A percentile compares a stretch with the other conserved stretches of the same genome.
Conservation (phyloP, 768 basidiomycete genomes). For the Kwoniella bestiolae region DNA sequence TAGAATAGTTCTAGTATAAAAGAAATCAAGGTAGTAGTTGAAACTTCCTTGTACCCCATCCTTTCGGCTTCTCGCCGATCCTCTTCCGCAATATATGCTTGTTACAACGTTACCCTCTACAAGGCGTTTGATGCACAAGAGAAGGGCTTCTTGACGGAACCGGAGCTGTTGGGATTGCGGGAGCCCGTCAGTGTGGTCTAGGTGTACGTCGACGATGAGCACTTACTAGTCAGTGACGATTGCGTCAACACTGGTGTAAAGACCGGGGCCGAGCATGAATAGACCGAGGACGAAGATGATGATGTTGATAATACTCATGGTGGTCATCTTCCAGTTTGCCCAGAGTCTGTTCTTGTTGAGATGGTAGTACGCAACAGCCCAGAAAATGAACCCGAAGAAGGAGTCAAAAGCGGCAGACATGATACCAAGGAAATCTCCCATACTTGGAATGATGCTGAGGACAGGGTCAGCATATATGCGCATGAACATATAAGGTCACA, state of each 20-base stretch:
- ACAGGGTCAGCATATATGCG: too few relatives aligned
- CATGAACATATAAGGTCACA: neutral
- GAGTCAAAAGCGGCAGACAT: constrained; percentile 47
- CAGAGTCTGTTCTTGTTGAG: constrained; percentile 37
- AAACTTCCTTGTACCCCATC: neutral
- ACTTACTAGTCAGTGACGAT: constrained; percentile 49
- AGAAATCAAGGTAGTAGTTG: neutral
- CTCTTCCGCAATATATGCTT: too few relatives aligned
- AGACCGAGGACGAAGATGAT: constrained; percentile 46
- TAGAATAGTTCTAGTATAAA: neutral
- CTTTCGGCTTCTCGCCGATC: too few relatives aligned
- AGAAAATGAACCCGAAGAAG: constrained; percentile 55
- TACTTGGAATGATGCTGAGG: constrained; percentile 43
- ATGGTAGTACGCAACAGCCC: constrained; percentile 51
- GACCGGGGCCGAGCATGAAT: constrained; percentile 52
- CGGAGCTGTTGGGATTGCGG: too few relatives aligned
- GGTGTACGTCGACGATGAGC: too few relatives aligned
- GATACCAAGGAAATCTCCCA: constrained; percentile 52
- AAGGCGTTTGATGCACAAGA: constrained; percentile 42
- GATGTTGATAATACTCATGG: constrained; percentile 39
- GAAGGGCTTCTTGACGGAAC: constrained; percentile 39
- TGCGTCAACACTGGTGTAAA: constrained; percentile 47
- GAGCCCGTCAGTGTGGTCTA: too few relatives aligned
- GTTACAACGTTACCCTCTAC: constrained; percentile 7
- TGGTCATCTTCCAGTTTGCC: constrained; percentile 21